phyloP scores from a whole-genome alignment of 176 grass and related monocot species.

The Eleusine indica region DNA sequence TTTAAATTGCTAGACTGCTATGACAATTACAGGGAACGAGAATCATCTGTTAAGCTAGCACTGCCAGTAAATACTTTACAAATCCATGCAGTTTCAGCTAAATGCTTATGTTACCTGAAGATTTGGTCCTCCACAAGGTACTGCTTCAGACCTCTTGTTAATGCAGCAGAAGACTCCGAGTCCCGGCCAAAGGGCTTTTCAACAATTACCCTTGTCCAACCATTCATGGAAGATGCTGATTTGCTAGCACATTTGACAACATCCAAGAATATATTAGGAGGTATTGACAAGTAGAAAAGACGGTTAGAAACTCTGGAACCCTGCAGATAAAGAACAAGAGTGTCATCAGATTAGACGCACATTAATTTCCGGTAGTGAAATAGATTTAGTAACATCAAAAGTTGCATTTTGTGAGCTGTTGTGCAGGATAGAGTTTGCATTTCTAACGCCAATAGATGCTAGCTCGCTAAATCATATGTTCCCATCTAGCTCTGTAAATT shows the following conservation, averaged over 20 bases:
- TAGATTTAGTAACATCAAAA: constrained; percentile 25
- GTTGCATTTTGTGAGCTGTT: background rate
- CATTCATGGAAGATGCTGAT: constrained; percentile 75
- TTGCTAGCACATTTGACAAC: constrained; percentile 93
- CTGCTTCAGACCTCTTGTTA: constrained; percentile 87
- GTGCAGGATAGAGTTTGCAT: background rate
- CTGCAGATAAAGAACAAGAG: constrained; percentile 49
- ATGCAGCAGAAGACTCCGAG: constrained; percentile 84
- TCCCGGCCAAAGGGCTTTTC: constrained; percentile 96
- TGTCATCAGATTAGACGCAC: constrained; percentile 20
- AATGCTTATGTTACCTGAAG: constrained; percentile 66
- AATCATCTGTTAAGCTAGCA: background rate
- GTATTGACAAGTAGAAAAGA: constrained; percentile 94
- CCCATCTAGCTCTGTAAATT: background rate
- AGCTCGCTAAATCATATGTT: background rate
- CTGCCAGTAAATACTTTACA: background rate
- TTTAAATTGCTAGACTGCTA: constrained; percentile 2
- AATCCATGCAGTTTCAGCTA: constrained; percentile 1
- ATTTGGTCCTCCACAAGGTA: constrained; percentile 96
- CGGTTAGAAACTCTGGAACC: constrained; percentile 77
- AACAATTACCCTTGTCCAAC: constrained; percentile 96
- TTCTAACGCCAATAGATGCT: background rate
- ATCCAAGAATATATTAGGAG: constrained; percentile 97
- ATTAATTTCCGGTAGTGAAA: background rate
- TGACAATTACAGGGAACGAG: background rate